phyloP scores from a whole-genome alignment of 176 grass and related monocot species.

The Thinopyrum elongatum region DNA sequence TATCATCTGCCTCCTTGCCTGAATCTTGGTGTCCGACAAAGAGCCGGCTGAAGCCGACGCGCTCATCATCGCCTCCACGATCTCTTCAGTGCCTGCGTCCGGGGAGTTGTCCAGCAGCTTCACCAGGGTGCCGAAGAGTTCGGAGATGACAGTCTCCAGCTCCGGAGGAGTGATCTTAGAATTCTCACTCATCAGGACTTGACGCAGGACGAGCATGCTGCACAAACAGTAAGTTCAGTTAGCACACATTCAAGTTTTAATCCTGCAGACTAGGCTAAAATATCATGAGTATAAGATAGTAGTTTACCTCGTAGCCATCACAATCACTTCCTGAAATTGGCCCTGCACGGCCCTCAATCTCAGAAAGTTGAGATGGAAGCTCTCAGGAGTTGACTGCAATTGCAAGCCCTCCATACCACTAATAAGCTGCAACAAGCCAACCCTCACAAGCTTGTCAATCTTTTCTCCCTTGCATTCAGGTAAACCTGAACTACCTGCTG shows the following conservation, averaged over 20 bases:
- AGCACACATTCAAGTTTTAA: not conserved
- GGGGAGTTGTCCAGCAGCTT: conserved; percentile 49
- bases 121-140: conserved; percentile 42
- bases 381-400: conserved; percentile 65
- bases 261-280: not conserved
- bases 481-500: conserved; percentile 32
- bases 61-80: conserved; percentile 57
- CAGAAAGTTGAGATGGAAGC: conserved; percentile 60
- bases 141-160: conserved; percentile 43
- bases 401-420: conserved; percentile 64
- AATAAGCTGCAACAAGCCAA: conserved; percentile 73
- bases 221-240: conserved; percentile 23
- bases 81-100: conserved; percentile 64
- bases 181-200: conserved; percentile 73
- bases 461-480: conserved; percentile 82
- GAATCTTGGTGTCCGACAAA: conserved; percentile 34
- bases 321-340: conserved; percentile 81
- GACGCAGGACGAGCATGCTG: conserved; percentile 84
- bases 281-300: not conserved
- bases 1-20: conserved; percentile 60
- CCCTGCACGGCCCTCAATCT: conserved; percentile 73
- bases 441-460: conserved; percentile 64
- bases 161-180: conserved; percentile 23
- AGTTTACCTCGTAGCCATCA: conserved; percentile 74
- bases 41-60: conserved; percentile 24